Conservation (phyloP, 1,139 yeast genomes). For the Candida pseudoviswanathii region DNA sequence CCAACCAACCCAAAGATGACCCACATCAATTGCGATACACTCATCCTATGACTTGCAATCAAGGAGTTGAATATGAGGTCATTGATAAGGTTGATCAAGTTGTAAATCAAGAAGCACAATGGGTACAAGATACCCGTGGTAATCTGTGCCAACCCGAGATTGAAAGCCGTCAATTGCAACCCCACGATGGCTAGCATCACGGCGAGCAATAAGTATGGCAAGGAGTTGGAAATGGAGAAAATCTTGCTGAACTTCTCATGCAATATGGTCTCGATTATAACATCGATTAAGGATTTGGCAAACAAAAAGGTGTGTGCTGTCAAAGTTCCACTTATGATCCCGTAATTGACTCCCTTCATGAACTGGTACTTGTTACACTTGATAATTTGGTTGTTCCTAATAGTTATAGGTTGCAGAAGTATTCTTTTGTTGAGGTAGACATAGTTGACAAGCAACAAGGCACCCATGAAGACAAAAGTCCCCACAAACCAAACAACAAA, state of each 20-base stretch:
- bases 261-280: slow-evolving; percentile 50
- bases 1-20: slow-evolving; percentile 40
- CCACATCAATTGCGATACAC: slow-evolving; percentile 34
- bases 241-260: slow-evolving; percentile 28
- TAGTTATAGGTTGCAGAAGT: background rate
- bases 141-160: slow-evolving; percentile 69
- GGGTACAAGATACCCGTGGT: slow-evolving; percentile 85
- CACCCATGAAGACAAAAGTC: slow-evolving; percentile 33
- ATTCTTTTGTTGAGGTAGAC: slow-evolving; percentile 13
- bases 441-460: slow-evolving; percentile 27
- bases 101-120: slow-evolving; percentile 81
- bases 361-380: slow-evolving; percentile 25
- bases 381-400: slow-evolving; percentile 12
- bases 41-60: slow-evolving; percentile 30
- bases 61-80: slow-evolving; percentile 59
- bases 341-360: slow-evolving; percentile 60
- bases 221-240: slow-evolving; percentile 24
- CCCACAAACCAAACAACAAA: slow-evolving; percentile 43
- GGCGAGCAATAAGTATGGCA: slow-evolving; percentile 53
- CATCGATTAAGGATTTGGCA: slow-evolving; percentile 83
- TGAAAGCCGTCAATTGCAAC: slow-evolving; percentile 71
- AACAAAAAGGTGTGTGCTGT: slow-evolving; percentile 85
- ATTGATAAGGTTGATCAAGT: slow-evolving; percentile 70
- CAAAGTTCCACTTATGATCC: slow-evolving; percentile 72
- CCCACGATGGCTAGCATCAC: slow-evolving; percentile 71